Base-by-base conservation (phyloP, 2,329 filamentous ascomycete genomes). In the Fonsecaea erecta region DNA sequence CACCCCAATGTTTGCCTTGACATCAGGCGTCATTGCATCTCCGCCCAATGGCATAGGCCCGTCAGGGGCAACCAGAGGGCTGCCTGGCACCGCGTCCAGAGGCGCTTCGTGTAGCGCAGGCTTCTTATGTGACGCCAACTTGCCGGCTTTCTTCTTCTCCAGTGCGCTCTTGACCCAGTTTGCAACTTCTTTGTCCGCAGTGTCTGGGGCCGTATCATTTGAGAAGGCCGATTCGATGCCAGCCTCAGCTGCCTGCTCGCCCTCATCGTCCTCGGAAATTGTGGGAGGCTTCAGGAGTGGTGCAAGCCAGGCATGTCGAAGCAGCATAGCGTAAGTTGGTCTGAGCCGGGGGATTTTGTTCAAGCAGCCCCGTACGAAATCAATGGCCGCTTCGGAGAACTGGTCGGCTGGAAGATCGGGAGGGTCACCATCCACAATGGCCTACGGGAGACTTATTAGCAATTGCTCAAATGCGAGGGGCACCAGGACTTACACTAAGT, bases 381-480 rank as follows among this genome's bases (percentile, higher is more conserved):
- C 90, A 62, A 88, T 89, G 1, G 94, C 92, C 5, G 86, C 84
- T 62, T 90, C 85, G 0, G 93, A 95, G 76, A 91, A 99, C 28
- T 86, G 88, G 62, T 90, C 86, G 4, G 84, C 82, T 0, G 95
- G 95, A 34, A 99, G 86, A 73, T 90, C 88, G 11, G 95, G 95
- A 14, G 95, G 92, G n/a, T 97, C 93, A 57, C 95, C 95, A 75
- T 98, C 92, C 37, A 99, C 95, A 75, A 99, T 99, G 62, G 95
- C 95, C 95, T 99, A 71, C n/a, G 16, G 54, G 26, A 48, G 26
- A 30, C 14, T 30, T 30, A 8, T 34, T 53, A 34, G 26, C 26
- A 53, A 32, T n/a, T 53, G 52, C 5, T 8, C 8, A 8, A 8
- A 34, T 53, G 26, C n/a, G 12, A 53, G 26, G 26, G 24, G 24